These are phyloP conservation scores for Penicillium hesseltinei DNA, from an alignment of 2,329 filamentous ascomycete genomes.

Conservation along the genomic window DNA sequence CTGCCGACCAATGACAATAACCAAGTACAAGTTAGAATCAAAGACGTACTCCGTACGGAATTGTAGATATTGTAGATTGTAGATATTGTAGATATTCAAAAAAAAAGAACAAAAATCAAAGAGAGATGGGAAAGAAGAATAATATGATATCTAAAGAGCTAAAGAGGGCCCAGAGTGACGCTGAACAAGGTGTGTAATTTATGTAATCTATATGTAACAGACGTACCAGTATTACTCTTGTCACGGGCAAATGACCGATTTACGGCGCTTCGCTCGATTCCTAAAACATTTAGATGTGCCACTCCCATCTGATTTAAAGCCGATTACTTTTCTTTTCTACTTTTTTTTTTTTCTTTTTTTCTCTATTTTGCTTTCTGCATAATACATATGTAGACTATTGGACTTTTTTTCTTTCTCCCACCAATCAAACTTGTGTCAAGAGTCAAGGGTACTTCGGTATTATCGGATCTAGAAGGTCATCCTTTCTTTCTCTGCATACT, in stretches of 20 bases:
- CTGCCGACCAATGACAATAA: conserved; percentile 3
- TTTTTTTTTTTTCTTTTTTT: not conserved
- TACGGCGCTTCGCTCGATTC: conserved; percentile 24
- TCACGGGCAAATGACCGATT: conserved; percentile 13
- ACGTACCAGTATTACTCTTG: conserved; percentile 8
- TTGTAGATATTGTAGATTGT: not conserved
- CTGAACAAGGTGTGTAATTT: not conserved
- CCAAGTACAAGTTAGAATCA: not conserved
- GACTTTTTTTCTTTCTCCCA: not conserved
- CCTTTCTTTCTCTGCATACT: not conserved
- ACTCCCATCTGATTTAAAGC: conserved; percentile 9
- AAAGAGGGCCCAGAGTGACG: not conserved
- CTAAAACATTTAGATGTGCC: conserved; percentile 5
- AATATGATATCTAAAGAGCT: conserved; percentile 3
- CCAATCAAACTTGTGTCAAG: conserved; percentile 2
- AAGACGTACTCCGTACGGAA: not conserved
- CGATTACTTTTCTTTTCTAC: not conserved
- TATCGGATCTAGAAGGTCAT: not conserved
- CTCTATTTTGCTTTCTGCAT: not conserved
- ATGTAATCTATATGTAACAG: conserved; percentile 3
- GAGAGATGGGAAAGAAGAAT: conserved; percentile 5
- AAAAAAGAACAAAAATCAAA: not conserved
- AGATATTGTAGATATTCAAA: not conserved
- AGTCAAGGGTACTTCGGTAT: not conserved
- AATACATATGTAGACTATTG: not conserved